These are phyloP conservation scores for Xylaria sp. DNA, from an alignment of 2,329 filamentous ascomycete genomes.

Conservation along the genomic window DNA sequence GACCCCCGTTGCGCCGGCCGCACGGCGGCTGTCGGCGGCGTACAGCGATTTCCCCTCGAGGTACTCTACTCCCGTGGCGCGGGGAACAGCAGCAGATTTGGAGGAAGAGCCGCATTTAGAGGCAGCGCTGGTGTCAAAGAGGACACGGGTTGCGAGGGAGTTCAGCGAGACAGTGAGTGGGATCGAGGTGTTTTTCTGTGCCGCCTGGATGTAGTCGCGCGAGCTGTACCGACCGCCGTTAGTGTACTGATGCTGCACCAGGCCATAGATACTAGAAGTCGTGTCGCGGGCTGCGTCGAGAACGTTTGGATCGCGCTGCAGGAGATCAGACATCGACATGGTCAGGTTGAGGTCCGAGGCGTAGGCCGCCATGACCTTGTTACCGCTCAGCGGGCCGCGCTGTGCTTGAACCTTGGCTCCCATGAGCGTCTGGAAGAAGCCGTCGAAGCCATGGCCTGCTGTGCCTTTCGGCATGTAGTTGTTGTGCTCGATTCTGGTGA, in stretches of 20 bases:
- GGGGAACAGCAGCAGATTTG: slow-evolving; percentile 12
- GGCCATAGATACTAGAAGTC: slow-evolving; percentile 33
- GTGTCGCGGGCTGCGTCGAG: slow-evolving; percentile 33
- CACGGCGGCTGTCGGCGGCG: slow-evolving; percentile 42
- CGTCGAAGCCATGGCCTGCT: slow-evolving; percentile 38
- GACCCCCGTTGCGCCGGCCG: slow-evolving; percentile 43
- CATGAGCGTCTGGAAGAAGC: slow-evolving; percentile 37
- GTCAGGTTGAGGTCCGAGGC: slow-evolving; percentile 24
- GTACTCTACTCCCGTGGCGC: slow-evolving; percentile 39
- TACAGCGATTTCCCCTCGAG: slow-evolving; percentile 48
- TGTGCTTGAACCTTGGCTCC: slow-evolving; percentile 31
- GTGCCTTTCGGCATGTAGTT: slow-evolving; percentile 39
- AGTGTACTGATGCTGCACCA: slow-evolving; percentile 37
- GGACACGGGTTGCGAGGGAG: slow-evolving; percentile 37
- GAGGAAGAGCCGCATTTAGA: slow-evolving; percentile 24
- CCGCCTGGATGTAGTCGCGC: slow-evolving; percentile 61
- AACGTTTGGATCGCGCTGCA: slow-evolving; percentile 38
- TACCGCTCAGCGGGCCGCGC: slow-evolving; percentile 21
- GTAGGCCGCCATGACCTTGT: slow-evolving; percentile 33
- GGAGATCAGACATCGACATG: slow-evolving; percentile 30
- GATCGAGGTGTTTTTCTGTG: slow-evolving; percentile 58
- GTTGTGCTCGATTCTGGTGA: slow-evolving; percentile 39
- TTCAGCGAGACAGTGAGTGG: slow-evolving; percentile 51
- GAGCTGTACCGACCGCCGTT: slow-evolving; percentile 52
- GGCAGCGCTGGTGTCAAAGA: slow-evolving; percentile 26